Conservation (phyloP, 371 early-diverging fungal genomes). For the Apophysomyces ossiformis region DNA sequence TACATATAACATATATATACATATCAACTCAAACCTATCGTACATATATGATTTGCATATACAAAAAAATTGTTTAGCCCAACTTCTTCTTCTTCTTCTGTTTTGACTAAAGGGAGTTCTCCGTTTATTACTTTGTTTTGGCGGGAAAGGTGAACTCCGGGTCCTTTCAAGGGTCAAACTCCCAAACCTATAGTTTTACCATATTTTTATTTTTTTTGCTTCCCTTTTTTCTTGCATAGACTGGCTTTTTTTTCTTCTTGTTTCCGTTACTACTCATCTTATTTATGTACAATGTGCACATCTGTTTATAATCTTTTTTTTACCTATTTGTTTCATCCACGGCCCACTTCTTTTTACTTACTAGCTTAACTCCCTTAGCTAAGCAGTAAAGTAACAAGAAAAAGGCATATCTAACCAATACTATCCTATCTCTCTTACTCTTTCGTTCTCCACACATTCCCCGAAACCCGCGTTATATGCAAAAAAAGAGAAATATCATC, state of each 20-base stretch:
- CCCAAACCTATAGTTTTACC: neutral
- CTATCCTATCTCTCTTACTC: neutral
- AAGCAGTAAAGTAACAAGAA: slow-evolving; percentile 1
- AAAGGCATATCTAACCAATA: neutral
- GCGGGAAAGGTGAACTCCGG: slow-evolving; percentile 14
- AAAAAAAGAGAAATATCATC: neutral
- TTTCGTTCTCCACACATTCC: slow-evolving; percentile 10
- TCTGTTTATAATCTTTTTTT: neutral
- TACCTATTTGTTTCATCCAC: slow-evolving; percentile 3
- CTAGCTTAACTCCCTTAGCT: neutral
- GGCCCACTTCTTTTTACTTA: neutral
- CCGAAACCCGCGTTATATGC: neutral
- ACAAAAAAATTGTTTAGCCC: neutral
- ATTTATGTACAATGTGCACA: slow-evolving; percentile 10
- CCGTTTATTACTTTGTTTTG: slow-evolving; percentile 6
- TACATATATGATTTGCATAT: slow-evolving; percentile 11
- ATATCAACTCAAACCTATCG: slow-evolving; percentile 5
- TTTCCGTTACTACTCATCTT: slow-evolving; percentile 4
- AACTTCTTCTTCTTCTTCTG: neutral
- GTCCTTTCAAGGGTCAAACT: slow-evolving; percentile 3
- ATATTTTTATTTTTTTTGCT: neutral
- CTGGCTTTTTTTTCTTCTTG: neutral
- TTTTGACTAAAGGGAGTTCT: neutral
- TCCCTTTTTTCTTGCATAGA: slow-evolving; percentile 11
- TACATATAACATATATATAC: slow-evolving; percentile 14